Percentiles rank a stretch among this genome's conserved stretches.
These are phyloP conservation scores for Aspergillus luchuensis DNA, from an alignment of 2,329 filamentous ascomycete genomes.

Conservation along the genomic window DNA sequence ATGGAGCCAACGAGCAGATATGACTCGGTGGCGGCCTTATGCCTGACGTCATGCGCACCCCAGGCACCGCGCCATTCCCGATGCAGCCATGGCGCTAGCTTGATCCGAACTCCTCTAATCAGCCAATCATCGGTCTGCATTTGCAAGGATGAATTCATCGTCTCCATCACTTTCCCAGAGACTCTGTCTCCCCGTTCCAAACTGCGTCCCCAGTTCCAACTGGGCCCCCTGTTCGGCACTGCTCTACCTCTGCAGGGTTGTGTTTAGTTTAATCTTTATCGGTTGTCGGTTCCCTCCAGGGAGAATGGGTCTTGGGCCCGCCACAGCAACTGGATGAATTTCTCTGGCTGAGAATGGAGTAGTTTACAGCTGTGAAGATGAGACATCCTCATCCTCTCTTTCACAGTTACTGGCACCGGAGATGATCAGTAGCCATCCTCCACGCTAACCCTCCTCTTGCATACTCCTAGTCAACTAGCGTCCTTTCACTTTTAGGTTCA, in stretches of 20 bases:
- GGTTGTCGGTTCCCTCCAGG: no score
- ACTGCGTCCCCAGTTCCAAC: not conserved
- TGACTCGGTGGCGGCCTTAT: not conserved
- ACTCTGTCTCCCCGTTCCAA: no score
- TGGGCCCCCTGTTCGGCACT: not conserved
- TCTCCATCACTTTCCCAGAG: not conserved
- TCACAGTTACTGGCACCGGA: not conserved
- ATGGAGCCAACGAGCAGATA: not conserved
- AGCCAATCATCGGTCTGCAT: not conserved
- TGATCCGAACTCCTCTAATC: not conserved
- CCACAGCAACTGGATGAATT: no score
- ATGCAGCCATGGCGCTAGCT: not conserved
- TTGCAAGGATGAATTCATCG: slow-evolving; percentile 1
- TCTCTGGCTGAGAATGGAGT: no score
- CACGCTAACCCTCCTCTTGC: not conserved
- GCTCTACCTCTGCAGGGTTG: not conserved
- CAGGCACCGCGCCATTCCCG: not conserved
- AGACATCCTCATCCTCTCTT: not conserved
- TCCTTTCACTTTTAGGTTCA: not conserved
- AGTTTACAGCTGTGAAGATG: not conserved
- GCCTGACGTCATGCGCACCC: not conserved
- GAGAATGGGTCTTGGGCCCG: no score
- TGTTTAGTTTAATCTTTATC: not conserved
- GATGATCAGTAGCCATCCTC: not conserved
- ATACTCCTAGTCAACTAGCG: not conserved